Conservation (phyloP, 2,329 filamentous ascomycete species). For the Teratosphaeriaceae sp. region DNA sequence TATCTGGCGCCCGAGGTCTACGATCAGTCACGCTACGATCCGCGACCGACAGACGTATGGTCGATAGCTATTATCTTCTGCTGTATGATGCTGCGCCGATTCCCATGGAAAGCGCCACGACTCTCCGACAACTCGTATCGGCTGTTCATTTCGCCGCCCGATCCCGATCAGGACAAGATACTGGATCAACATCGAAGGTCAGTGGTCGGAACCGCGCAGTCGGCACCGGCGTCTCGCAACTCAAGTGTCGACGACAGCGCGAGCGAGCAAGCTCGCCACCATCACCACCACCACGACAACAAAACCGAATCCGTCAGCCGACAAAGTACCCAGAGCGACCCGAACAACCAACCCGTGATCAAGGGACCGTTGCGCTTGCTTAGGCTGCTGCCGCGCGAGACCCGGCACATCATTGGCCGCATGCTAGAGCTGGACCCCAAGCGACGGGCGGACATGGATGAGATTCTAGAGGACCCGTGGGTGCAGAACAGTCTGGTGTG, state of each 20-base stretch:
- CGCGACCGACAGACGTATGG: slow-evolving; percentile 93
- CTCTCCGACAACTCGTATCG: slow-evolving; percentile 92
- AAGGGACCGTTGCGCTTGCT: slow-evolving; percentile 89
- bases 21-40: slow-evolving; percentile 87
- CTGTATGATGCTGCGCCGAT: slow-evolving; percentile 92
- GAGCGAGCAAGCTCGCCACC: slow-evolving; percentile 14
- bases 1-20: slow-evolving; percentile 97
- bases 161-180: slow-evolving; percentile 51
- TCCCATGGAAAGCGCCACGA: slow-evolving; percentile 94
- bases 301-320: slow-evolving; percentile 38
- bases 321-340: slow-evolving; percentile 15
- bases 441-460: slow-evolving; percentile 73
- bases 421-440: slow-evolving; percentile 89
- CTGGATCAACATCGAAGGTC: slow-evolving; percentile 23
- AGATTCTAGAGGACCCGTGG: slow-evolving; percentile 86
- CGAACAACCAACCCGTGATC: slow-evolving; percentile 51
- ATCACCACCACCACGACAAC: slow-evolving; percentile 27
- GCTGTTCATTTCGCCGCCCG: slow-evolving; percentile 80
- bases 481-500: slow-evolving; percentile 80
- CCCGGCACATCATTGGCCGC: slow-evolving; percentile 76
- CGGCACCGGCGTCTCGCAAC: slow-evolving; percentile 36
- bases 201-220: slow-evolving; percentile 17
- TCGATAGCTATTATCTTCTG: slow-evolving; percentile 98
- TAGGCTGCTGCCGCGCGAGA: slow-evolving; percentile 80
- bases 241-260: slow-evolving; percentile 21